Conservation (phyloP, 2,329 filamentous ascomycete species). For the Calcarisporium arbuscula region DNA sequence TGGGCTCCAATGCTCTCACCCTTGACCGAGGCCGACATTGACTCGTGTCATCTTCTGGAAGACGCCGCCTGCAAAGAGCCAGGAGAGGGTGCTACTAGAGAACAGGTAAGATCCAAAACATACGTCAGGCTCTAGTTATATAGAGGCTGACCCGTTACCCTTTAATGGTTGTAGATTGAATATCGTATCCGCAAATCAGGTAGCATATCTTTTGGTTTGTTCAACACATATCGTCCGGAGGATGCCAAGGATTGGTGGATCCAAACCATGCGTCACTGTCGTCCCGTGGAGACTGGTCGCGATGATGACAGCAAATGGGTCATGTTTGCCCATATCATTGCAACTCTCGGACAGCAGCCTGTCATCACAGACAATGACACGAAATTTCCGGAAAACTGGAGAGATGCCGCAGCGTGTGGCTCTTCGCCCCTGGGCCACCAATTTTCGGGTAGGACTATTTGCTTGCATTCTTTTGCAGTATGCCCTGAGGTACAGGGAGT, state of each 20-base stretch:
- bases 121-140: no score
- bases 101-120: constrained; percentile 54
- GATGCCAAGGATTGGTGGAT: constrained; percentile 41
- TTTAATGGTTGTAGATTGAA: constrained; percentile 19
- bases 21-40: constrained; percentile 60
- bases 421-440: constrained; percentile 58
- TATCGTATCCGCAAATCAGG: constrained; percentile 24
- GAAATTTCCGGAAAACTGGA: constrained; percentile 65
- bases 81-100: constrained; percentile 41
- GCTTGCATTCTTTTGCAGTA: constrained; percentile 76
- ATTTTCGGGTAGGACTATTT: constrained; percentile 66
- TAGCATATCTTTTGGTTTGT: constrained; percentile 73
- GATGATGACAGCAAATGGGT: constrained; percentile 35
- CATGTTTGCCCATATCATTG: constrained; percentile 71
- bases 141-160: no score
- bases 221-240: constrained; percentile 54
- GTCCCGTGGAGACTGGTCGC: constrained; percentile 49
- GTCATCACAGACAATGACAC: constrained; percentile 72
- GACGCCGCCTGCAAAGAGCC: constrained; percentile 46
- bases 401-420: constrained; percentile 33
- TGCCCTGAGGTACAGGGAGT: constrained; percentile 67
- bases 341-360: constrained; percentile 59
- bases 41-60: constrained; percentile 51
- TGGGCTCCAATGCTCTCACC: constrained; percentile 60
- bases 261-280: constrained; percentile 42